phyloP scores from a whole-genome alignment of 257 asterid species.

The Lantana camara region DNA sequence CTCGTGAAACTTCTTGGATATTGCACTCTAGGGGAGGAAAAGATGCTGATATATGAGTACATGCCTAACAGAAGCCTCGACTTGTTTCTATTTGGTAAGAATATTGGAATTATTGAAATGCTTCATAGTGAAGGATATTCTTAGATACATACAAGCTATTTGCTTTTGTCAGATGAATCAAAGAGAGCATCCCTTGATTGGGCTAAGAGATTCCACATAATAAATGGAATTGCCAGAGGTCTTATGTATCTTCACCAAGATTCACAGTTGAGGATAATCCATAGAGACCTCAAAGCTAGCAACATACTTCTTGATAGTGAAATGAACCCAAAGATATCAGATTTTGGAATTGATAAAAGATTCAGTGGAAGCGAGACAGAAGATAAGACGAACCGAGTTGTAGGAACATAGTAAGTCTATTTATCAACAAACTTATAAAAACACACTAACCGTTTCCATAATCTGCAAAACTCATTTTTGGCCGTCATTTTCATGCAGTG shows the following conservation, averaged over 20 bases:
- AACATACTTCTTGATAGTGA: conserved; percentile 36
- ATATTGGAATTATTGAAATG: too few species aligned
- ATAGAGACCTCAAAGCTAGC: conserved; percentile 44
- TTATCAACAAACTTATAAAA: background rate
- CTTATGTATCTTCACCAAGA: conserved; percentile 49
- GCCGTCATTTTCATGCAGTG: conserved; percentile 20
- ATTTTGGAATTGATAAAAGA: conserved; percentile 37
- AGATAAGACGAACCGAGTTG: conserved; percentile 27
- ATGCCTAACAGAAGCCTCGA: conserved; percentile 40
- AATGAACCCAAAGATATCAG: conserved; percentile 40
- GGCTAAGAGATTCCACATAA: conserved; percentile 28
- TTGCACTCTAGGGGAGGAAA: conserved; percentile 40
- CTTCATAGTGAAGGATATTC: too few species aligned
- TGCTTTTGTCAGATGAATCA: conserved; percentile 7
- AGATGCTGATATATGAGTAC: conserved; percentile 41
- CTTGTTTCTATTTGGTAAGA: conserved; percentile 33
- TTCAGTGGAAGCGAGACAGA: conserved; percentile 26
- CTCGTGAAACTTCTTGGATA: conserved; percentile 50
- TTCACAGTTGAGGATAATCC: conserved; percentile 39
- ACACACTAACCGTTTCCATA: background rate
- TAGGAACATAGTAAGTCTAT: conserved; percentile 39
- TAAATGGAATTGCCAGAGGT: conserved; percentile 40
- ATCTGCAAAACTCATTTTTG: background rate
- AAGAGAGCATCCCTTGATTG: conserved; percentile 20
- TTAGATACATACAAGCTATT: background rate